A percentile compares a stretch with the other conserved stretches of the same genome.
Conservation (phyloP, 768 basidiomycete genomes). For the Hebeloma cylindrosporum region DNA sequence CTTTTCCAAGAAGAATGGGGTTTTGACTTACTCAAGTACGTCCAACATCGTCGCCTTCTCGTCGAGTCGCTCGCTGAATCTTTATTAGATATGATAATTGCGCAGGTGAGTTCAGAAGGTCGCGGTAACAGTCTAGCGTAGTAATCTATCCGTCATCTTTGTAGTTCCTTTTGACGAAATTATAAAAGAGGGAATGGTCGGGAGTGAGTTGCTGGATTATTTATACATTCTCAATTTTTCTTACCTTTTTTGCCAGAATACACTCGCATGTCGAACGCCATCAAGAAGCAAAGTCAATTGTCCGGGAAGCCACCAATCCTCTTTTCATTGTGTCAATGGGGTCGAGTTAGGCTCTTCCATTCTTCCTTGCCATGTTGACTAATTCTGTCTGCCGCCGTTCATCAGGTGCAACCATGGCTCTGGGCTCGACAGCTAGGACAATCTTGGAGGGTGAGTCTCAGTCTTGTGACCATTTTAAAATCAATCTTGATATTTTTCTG, state of each 20-base stretch:
- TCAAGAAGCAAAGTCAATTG: constrained; percentile 44
- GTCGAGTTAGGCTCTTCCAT: constrained; percentile 41
- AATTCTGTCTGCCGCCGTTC: neutral
- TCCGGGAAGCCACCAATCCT: constrained; percentile 56
- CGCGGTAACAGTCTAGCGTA: neutral
- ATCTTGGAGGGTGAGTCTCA: constrained; percentile 58
- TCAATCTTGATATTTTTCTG: neutral
- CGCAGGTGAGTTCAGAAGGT: constrained; percentile 37
- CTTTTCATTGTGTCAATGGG: constrained; percentile 69
- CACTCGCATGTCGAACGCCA: constrained; percentile 60
- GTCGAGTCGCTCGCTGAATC: neutral
- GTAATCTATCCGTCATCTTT: neutral
- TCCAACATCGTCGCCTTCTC: neutral
- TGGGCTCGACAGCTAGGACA: constrained; percentile 63
- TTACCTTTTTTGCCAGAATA: constrained; percentile 41
- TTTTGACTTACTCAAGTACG: constrained; percentile 64
- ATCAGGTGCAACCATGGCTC: constrained; percentile 56
- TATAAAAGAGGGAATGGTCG: constrained; percentile 54
- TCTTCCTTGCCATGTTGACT: constrained; percentile 2
- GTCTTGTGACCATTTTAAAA: neutral
- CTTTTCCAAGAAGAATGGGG: constrained; percentile 67
- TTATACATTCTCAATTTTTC: neutral
- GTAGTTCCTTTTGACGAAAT: constrained; percentile 53
- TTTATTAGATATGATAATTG: constrained; percentile 58
- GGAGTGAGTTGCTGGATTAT: constrained; percentile 39